Evolutionary conservation across 2,329 filamentous ascomycete species (phyloP), one percentile per base, ranked within the genome.

Genomic region (Lachnellula suecica): DNA sequence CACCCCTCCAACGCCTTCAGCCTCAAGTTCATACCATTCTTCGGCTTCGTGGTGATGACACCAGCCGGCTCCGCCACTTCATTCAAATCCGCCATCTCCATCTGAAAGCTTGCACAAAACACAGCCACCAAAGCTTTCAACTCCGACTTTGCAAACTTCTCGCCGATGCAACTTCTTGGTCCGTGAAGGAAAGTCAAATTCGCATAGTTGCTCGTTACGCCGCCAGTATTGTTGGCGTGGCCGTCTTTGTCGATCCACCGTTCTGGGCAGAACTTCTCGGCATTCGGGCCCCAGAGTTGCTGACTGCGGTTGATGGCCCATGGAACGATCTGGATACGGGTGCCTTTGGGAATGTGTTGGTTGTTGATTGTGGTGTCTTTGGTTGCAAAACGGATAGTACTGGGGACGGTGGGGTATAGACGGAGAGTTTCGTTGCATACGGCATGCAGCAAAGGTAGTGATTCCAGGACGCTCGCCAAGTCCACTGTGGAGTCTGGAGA

Each of bases 131-230:
- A 71, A 64, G 87, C 92, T 15, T 89, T 90, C 69, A 96, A 88
- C 74, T 97, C 92, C 1, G 85, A 82, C 66, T 83, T 86, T 0
- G 92, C 88, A 71, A 96, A 96, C 2, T 78, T 78, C 70, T 85
- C 80, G 0, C 91, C 91, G 62, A 96, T 96, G 66, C 91, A 96
- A 65, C 86, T 89, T 45, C 91, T 76, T 4, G 91, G 89, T 0
- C 91, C 92, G 66, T 95, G 90, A 52, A 96, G 69, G 71, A 96
- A 96, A 0, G 89, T 93, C 71, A 93, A 68, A 63, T 88, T 86
- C 0, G 85, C 81, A 66, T 87, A 96, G 70, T 93, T 94, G 60
- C 79, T 89, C 10, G 78, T 75, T 2, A 89, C 86, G 9, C 88
- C 88, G 4, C 89, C 89, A 25, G 79, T 81, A 46, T 65, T 66